Evolutionary conservation across 2,329 filamentous ascomycete genomes (phyloP), one percentile per base, ranked within the genome.

Genomic region (Pyrenochaeta sp.): DNA sequence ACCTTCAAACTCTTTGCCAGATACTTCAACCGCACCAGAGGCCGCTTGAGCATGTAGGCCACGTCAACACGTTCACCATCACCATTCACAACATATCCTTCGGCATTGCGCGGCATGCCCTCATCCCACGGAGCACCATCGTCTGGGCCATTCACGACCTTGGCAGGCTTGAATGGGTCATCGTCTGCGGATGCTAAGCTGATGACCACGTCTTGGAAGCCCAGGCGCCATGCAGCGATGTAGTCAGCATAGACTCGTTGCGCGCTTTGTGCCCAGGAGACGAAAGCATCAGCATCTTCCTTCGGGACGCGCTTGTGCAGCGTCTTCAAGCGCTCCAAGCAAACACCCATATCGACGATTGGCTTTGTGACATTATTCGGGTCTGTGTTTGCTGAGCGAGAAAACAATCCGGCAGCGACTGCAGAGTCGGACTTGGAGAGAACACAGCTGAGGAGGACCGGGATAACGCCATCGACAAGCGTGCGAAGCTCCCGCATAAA

Each of bases 41-140:
- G 95, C 48, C 94, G 83, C 77, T 96, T 97, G 46, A 99, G 81
- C 40, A 99, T 82, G 75, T 95, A 96, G 7, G 93, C 93, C 42
- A 99, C 95, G 72, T 98, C 95, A 7, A 97, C 92, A 45, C 92
- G 87, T 73, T 97, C 92, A 11, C 94, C 95, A 58, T 94, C 84
- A 30, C 86, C 85, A 61, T 92, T 87, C 44, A 87, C 77, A 14
- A 87, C 78, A 64, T 88, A 85, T 10, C 85, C 85, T 55, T 86
- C 80, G 40, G 84, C 79, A 67, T 88, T 85, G 58, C 83, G 78
- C 30, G 82, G 79, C 72, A 87, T 78, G 4, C 76, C 78, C 36
- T 85, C 82, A 50, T 86, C 83, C 69, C 82, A 82, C 4, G 79
- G 78, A 11, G 81, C 78, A 30, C 79, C 75, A 54, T 77, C 75